A percentile compares a stretch with the other conserved stretches of the same genome.
Evolutionary conservation across 1,139 yeast genomes (phyloP).

Genomic region (Taphrina populina): DNA sequence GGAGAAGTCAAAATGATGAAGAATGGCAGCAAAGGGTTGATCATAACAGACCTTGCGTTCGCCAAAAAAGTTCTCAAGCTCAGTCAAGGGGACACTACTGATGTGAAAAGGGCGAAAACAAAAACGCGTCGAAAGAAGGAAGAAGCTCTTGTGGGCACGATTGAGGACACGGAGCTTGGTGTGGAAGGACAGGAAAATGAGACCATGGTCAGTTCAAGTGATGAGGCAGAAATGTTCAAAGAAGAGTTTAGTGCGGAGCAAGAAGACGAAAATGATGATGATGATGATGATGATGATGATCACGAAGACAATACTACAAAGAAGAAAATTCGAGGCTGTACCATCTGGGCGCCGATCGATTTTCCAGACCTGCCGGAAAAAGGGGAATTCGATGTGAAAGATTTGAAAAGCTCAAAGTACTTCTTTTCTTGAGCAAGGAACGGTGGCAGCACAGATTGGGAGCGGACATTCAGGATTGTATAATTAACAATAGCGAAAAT

Average conservation of each 20-base stretch:
- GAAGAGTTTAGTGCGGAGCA: conserved; percentile 35
- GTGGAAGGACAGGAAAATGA: conserved; percentile 1
- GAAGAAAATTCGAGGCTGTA: conserved; percentile 5
- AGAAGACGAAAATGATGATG: conserved; percentile 28
- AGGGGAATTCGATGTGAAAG: conserved; percentile 79
- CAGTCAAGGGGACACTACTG: conserved; percentile 6
- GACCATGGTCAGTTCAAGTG: neutral
- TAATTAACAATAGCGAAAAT: no score
- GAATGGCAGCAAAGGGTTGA: conserved; percentile 10
- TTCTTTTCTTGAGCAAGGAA: conserved; percentile 62
- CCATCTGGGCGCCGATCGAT: conserved; percentile 45
- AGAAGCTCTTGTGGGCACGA: neutral
- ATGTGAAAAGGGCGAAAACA: conserved; percentile 18
- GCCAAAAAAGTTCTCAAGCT: conserved; percentile 19
- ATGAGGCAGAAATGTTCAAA: conserved; percentile 35
- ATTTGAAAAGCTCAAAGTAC: conserved; percentile 70
- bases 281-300: conserved; percentile 16
- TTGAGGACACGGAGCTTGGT: neutral
- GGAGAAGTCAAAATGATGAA: conserved; percentile 48
- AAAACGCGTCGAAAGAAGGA: neutral
- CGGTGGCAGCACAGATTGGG: no score
- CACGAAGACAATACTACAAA: neutral
- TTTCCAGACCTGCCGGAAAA: conserved; percentile 75
- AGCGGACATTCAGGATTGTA: no score
- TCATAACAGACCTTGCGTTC: conserved; percentile 9